These are phyloP conservation scores for Petasospora fabianii DNA, from an alignment of 1,139 yeast species.

Conservation along the genomic window DNA sequence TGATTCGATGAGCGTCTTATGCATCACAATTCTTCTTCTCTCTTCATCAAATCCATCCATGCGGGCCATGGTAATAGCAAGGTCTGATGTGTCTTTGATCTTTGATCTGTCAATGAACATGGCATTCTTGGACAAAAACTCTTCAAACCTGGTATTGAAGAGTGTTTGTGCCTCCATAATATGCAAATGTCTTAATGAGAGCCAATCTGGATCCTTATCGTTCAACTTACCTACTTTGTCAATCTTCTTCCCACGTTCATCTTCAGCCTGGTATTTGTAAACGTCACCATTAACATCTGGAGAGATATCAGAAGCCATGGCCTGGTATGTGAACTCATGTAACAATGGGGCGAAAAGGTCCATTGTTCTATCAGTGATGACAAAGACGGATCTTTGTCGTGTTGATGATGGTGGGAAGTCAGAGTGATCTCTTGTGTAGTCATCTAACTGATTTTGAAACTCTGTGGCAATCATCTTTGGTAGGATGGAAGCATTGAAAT, in stretches of 20 bases:
- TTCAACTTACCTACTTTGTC: constrained; percentile 44
- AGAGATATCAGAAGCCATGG: constrained; percentile 74
- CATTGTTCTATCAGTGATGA: constrained; percentile 78
- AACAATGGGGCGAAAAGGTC: constrained; percentile 82
- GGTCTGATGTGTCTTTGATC: constrained; percentile 57
- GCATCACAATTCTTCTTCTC: constrained; percentile 56
- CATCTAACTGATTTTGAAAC: constrained; percentile 69
- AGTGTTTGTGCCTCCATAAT: constrained; percentile 72
- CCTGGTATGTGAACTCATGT: constrained; percentile 93
- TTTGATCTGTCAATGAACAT: constrained; percentile 58
- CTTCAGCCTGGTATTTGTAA: constrained; percentile 61
- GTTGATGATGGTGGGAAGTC: constrained; percentile 55
- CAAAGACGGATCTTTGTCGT: constrained; percentile 67
- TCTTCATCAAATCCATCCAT: constrained; percentile 66
- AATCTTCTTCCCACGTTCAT: constrained; percentile 53
- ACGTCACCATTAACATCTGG: constrained; percentile 41
- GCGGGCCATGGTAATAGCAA: constrained; percentile 64
- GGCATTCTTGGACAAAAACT: constrained; percentile 71
- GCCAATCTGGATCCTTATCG: constrained; percentile 77
- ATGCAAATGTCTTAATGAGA: constrained; percentile 66
- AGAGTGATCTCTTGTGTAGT: constrained; percentile 64
- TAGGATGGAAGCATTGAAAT: constrained; percentile 53
- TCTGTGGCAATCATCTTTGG: constrained; percentile 72
- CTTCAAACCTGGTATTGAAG: constrained; percentile 58
- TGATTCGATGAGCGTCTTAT: constrained; percentile 56